Conservation (phyloP, 371 early-diverging fungal species). For the Mucor irregularis region DNA sequence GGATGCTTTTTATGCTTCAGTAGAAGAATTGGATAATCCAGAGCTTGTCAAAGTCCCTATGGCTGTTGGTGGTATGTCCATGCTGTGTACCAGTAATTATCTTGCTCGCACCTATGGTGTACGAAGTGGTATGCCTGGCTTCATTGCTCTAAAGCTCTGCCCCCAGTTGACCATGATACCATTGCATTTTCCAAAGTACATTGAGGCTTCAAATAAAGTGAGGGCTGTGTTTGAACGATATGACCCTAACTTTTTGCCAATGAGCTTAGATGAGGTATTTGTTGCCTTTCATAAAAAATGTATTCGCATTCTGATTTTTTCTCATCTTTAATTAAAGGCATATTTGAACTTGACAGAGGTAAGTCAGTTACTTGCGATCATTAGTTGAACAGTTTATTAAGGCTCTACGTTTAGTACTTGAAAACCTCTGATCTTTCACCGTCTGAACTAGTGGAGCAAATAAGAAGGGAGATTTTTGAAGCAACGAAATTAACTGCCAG, state of each 20-base stretch:
- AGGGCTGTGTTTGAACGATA: conserved; percentile 51
- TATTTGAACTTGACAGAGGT: conserved; percentile 63
- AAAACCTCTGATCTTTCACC: conserved; percentile 42
- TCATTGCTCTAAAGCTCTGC: conserved; percentile 64
- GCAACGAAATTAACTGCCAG: conserved; percentile 60
- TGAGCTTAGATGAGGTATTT: conserved; percentile 64
- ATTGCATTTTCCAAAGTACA: conserved; percentile 59
- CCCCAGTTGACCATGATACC: conserved; percentile 61
- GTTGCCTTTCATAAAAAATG: background rate
- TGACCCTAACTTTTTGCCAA: conserved; percentile 58
- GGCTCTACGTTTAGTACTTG: conserved; percentile 34
- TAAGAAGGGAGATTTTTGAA: conserved; percentile 57
- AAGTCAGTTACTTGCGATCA: background rate
- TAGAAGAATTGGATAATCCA: conserved; percentile 70
- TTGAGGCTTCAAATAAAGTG: conserved; percentile 44
- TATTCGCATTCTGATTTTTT: no score
- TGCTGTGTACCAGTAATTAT: conserved; percentile 76
- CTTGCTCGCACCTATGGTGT: conserved; percentile 66
- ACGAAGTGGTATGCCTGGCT: conserved; percentile 72
- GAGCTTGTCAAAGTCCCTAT: conserved; percentile 59
- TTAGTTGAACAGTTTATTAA: no score
- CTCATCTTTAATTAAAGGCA: conserved; percentile 46
- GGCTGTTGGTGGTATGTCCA: conserved; percentile 68
- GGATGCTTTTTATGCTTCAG: conserved; percentile 75
- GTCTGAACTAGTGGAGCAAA: conserved; percentile 50